Evolutionary conservation across 164 flowering plant species (phyloP).

Genomic region (Cinnamomum chago): DNA sequence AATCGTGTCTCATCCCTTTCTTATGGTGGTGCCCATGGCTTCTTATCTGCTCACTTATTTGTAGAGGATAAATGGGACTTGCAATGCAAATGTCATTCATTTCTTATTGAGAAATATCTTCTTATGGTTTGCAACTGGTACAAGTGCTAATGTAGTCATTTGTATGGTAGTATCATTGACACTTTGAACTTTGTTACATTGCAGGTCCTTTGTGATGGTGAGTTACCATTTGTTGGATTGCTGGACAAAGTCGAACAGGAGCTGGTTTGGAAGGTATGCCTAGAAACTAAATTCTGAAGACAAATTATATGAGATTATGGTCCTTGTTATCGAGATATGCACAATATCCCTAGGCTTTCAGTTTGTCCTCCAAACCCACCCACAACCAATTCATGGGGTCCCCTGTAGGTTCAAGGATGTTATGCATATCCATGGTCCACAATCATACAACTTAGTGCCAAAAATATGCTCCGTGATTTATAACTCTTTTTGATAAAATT

Average conservation of each 20-base stretch:
- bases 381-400: neutral
- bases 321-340: neutral
- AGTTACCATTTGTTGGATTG: constrained; percentile 84
- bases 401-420: neutral
- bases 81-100: neutral
- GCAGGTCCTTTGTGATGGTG: constrained; percentile 81
- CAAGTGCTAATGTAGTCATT: neutral
- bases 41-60: neutral
- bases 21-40: neutral
- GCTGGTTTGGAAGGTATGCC: constrained; percentile 81
- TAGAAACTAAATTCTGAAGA: constrained; percentile 4
- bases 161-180: neutral
- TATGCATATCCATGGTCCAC: neutral
- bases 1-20: too few species aligned
- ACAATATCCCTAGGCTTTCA: neutral
- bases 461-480: neutral
- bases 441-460: neutral
- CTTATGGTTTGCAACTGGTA: neutral
- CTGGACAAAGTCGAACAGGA: constrained; percentile 78
- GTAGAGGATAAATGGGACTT: neutral
- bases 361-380: too few species aligned
- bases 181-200: constrained; percentile 3
- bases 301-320: neutral
- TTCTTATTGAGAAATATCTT: neutral
- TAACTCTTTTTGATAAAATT: constrained; percentile 5